phyloP scores from a whole-genome alignment of 176 grass and related monocot genomes.

The Avena eriantha region DNA sequence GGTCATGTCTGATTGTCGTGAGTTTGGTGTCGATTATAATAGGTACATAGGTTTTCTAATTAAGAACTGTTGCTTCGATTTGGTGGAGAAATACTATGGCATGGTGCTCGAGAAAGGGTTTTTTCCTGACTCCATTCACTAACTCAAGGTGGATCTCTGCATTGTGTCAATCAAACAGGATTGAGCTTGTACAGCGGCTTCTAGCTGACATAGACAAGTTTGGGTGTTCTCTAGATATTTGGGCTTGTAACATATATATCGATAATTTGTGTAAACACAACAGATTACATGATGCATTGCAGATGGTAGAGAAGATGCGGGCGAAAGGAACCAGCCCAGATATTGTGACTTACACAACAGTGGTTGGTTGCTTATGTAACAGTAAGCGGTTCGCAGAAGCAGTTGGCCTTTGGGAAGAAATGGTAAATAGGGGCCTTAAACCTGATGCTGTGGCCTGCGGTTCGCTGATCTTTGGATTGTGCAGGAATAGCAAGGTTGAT shows the following conservation, averaged over 20 bases:
- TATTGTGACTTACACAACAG: slow-evolving; percentile 66
- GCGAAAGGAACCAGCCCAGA: slow-evolving; percentile 55
- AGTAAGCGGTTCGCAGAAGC: slow-evolving; percentile 55
- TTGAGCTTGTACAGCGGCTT: slow-evolving; percentile 61
- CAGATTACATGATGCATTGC: slow-evolving; percentile 62
- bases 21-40: slow-evolving; percentile 72
- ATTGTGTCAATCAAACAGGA: slow-evolving; percentile 59
- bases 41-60: slow-evolving; percentile 71
- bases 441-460: slow-evolving; percentile 67
- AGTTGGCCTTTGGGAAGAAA: slow-evolving; percentile 68
- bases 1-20: slow-evolving; percentile 59
- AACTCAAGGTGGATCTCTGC: slow-evolving; percentile 78
- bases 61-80: slow-evolving; percentile 70
- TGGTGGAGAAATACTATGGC: slow-evolving; percentile 65
- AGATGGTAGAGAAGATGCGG: slow-evolving; percentile 60
- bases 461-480: slow-evolving; percentile 66
- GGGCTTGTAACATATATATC: slow-evolving; percentile 81
- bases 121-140: slow-evolving; percentile 74
- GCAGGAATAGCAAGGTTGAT: slow-evolving; percentile 57
- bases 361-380: slow-evolving; percentile 60
- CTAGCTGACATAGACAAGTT: slow-evolving; percentile 69
- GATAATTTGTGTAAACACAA: slow-evolving; percentile 64
- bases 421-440: slow-evolving; percentile 53
- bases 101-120: slow-evolving; percentile 51
- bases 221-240: slow-evolving; percentile 66